phyloP scores from a whole-genome alignment of 192 early-diverging fungal genomes.

The Spinellus fusiger region DNA sequence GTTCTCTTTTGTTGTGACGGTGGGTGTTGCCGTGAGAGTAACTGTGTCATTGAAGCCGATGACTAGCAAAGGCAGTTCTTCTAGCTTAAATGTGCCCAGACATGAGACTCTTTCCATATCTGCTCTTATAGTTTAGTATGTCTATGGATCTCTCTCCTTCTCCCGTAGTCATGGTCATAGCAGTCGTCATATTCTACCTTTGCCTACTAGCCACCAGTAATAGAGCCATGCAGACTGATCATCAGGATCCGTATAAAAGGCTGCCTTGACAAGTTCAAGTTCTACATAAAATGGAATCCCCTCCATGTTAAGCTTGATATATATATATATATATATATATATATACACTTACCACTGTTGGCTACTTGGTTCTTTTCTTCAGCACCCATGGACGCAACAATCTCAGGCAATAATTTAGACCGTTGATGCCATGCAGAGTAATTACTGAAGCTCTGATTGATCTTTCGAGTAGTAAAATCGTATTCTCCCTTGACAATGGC shows the following conservation, averaged over 20 bases:
- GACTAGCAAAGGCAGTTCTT: slow-evolving; percentile 9
- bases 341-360: slow-evolving; percentile 15
- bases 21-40: slow-evolving; percentile 16
- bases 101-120: slow-evolving; percentile 17
- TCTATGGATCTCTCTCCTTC: background rate
- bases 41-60: slow-evolving; percentile 35
- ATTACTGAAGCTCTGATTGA: slow-evolving; percentile 91
- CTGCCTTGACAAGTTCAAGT: slow-evolving; percentile 79
- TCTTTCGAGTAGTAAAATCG: slow-evolving; percentile 85
- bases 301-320: background rate
- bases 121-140: background rate
- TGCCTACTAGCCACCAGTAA: slow-evolving; percentile 85
- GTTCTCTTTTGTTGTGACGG: slow-evolving; percentile 19
- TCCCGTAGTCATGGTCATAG: too few species aligned
- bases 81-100: slow-evolving; percentile 26
- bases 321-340: background rate
- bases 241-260: slow-evolving; percentile 93
- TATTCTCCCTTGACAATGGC: slow-evolving; percentile 59
- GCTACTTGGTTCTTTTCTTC: slow-evolving; percentile 38
- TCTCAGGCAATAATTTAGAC: slow-evolving; percentile 67
- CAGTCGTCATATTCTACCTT: slow-evolving; percentile 25
- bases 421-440: slow-evolving; percentile 99
- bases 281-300: slow-evolving; percentile 43
- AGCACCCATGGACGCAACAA: slow-evolving; percentile 35
- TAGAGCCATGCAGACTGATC: slow-evolving; percentile 98